Evolutionary conservation across 805 yeast genomes (phyloP), one percentile per base, ranked within the genome.

Genomic region (Metschnikowia matae): DNA sequence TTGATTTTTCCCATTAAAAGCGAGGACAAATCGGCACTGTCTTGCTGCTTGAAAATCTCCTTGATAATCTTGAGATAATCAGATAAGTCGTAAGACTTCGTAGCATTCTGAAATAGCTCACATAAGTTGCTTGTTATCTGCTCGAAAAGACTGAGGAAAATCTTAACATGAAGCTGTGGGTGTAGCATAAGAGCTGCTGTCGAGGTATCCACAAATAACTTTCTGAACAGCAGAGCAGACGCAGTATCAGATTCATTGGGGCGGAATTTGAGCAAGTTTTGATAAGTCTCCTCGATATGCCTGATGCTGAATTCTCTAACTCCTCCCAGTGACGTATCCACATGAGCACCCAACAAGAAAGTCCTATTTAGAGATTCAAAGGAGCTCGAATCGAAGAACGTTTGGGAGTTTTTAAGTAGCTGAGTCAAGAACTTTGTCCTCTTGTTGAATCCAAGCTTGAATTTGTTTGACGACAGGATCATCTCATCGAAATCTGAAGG

Each of bases 301-400:
- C 50, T 54, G 14, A 60, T 32, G 36, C 70, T 60, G 48, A 73
- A 73, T 35, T 51, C 58, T 38, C 61, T 60, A 2, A 71, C 62
- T 6, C 57, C 54, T 29, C 49, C 50, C 10, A 43, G 42, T 4
- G 46, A 37, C 5, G 58, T 49, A 7, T 63, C 62, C 23, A 70
- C 56, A 48, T 69, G 61, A 1, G 71, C 68, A 2, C 73, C 74
- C 41, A 73, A 57, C 51, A 68, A 66, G 48, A 67, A 70, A 1
- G 72, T 61, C 38, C 66, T 65, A 32, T 68, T 65, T 37, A 73
- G 55, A 1, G 71, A 57, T 47, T 72, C 72, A 51, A 69, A 70
- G 41, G 69, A 60, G 40, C 68, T 73, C 34, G 69, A 56, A 43
- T 61, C 67, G 3, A 60, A 39, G 10, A 63, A 56, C 7, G 57